Evolutionary conservation across 1,284 basidiomycete species (phyloP), one percentile per base, ranked within the genome.

Genomic region (Apiotrichum domesticum): DNA sequence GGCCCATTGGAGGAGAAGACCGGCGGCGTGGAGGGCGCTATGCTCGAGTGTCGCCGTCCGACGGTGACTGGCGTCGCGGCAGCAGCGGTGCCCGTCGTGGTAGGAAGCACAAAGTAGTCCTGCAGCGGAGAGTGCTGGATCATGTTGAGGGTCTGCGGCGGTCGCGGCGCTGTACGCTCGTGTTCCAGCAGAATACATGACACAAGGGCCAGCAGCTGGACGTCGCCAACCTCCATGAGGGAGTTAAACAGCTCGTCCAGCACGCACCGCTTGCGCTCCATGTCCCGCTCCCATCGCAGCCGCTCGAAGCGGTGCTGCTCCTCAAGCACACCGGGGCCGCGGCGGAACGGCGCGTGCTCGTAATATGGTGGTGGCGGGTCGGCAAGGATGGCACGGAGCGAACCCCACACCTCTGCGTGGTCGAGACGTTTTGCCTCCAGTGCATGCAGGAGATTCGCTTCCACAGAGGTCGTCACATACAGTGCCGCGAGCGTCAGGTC

Each of bases 201-300:
- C 0, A 92, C 67, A 79, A 93, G 85, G 0, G 87, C 88, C 3
- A 94, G 79, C 79, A 90, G 86, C 66, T 93, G 89, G 0, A 91
- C 72, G 67, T 94, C 89, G 63, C 83, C 87, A 35, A 79, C 78
- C 32, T 78, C 79, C 6, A 83, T 80, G 39, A 90, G 79, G 59
- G 87, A 82, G 1, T 75, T 66, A 62, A 90, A 85, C 68, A 73
- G 52, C 50, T 66, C 58, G 56, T 75, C 69, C 7, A 76, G 55
- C 2, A 77, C 55, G 9, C 66, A 55, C 33, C 66, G 65, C 49
- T 70, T 69, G 15, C 70, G 56, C 33, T 64, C 68, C 56, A 73
- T 67, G 10, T 66, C 65, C n/a, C 63, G 53, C 45, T 76, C 73
- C 70, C 70, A 71, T 2, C 53, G 47, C 21, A 63, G 59, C 10